These are phyloP conservation scores for Antitrichia curtipendula DNA, from an alignment of 225 moss, liverwort and hornwort genomes.

Conservation along the genomic window DNA sequence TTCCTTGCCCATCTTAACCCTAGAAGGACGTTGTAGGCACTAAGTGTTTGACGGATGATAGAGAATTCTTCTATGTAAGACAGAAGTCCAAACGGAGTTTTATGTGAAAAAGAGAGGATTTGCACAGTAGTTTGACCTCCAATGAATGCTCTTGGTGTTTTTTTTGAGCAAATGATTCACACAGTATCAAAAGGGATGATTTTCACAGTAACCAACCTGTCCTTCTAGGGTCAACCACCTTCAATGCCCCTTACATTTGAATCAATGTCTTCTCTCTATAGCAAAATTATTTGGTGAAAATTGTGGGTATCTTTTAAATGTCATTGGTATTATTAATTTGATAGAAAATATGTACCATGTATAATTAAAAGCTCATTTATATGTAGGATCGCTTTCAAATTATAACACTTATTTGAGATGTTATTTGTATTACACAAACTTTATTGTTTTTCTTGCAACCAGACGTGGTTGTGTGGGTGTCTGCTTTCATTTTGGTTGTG, in stretches of 20 bases:
- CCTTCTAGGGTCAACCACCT: not conserved
- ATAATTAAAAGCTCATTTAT: not conserved
- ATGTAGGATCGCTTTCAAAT: not conserved
- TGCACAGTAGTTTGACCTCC: not conserved
- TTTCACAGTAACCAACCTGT: accelerated
- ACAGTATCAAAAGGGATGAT: not conserved
- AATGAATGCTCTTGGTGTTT: accelerated
- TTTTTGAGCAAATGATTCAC: not conserved
- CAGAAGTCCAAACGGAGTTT: no score
- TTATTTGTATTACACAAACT: not conserved
- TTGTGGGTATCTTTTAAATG: not conserved
- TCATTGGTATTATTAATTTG: not conserved
- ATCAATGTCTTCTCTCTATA: not conserved
- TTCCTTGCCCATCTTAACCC: not conserved
- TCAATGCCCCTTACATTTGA: not conserved
- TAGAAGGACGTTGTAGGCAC: accelerated
- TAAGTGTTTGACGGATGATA: accelerated
- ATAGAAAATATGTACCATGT: not conserved
- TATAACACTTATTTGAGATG: not conserved
- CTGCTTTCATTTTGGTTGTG: slow-evolving; percentile 39
- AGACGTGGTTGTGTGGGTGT: slow-evolving; percentile 47
- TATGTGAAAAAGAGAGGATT: accelerated
- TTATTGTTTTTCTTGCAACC: not conserved
- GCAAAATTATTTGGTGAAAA: not conserved
- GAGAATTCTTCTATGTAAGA: not conserved